Base-by-base conservation (phyloP, 1,284 basidiomycete genomes). In the Somion occarium region DNA sequence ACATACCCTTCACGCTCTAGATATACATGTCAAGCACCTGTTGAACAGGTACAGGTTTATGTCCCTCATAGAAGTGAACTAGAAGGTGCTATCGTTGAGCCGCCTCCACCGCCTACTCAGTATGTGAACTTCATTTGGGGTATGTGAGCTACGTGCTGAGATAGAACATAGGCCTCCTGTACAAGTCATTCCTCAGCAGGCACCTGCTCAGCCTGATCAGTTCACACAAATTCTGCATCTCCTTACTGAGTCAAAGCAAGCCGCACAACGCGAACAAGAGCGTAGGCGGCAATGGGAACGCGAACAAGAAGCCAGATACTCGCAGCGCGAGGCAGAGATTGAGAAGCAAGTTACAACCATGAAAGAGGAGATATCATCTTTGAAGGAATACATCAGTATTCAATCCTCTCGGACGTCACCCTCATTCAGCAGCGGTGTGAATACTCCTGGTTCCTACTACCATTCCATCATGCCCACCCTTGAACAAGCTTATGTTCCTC, bases 261-360 rank as follows among this genome's bases (percentile, higher is more conserved):
- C 78, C 0, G 78, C 81, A 38, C 80, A 83, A 46, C 70, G 68
- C 20, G 86, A 88, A 58, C 68, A 72, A 42, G 74, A 71, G 55
- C 73, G 85, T 19, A 70, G 84, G 48, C 47, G 75, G 11, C 74
- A 71, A 39, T 88, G 86, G 85, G 86, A 88, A 59, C 71, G 75
- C 56, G 81, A 84, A 49, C 82, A 85, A 55, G 86, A 88, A 64
- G 73, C 72, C 9, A 84, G 73, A 59, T 73, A 71, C 53, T 58
- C 67, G 13, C 76, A 79, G 54, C 66, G 72, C 38, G 79, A 84
- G 52, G 75, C 74, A 24, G 80, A 84, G 60, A 74, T 80, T 69
- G 80, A 87, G 60, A 70, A 71, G 20, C 74, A 75, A 46, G 69
- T 88, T 53, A 57, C 70, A 1, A 77, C 79, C 53, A 75, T 88